Percentiles rank a stretch among this genome's conserved stretches.
These are phyloP conservation scores for Alternaria brassicicola DNA, from an alignment of 2,329 filamentous ascomycete genomes.

Conservation along the genomic window DNA sequence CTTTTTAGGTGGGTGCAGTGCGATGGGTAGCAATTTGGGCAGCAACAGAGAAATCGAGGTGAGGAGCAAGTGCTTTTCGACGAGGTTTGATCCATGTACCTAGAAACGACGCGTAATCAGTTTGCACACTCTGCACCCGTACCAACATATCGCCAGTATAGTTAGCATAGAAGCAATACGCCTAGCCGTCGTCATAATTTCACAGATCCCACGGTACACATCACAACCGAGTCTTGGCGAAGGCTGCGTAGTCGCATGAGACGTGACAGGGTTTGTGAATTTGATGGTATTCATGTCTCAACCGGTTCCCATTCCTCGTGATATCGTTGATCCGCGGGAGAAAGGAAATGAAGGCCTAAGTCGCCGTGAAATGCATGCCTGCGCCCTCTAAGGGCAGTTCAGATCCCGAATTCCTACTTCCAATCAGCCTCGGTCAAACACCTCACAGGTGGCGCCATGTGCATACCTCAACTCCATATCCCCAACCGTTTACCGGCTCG, in stretches of 20 bases:
- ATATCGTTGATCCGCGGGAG: slow-evolving; percentile 38
- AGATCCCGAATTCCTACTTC: slow-evolving; percentile 38
- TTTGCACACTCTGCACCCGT: background rate
- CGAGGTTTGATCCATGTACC: background rate
- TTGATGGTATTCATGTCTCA: slow-evolving; percentile 40
- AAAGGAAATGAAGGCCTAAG: slow-evolving; percentile 35
- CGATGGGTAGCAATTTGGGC: background rate
- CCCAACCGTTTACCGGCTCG: slow-evolving; percentile 58
- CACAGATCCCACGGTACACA: background rate
- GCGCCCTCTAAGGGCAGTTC: slow-evolving; percentile 31
- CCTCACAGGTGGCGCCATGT: background rate
- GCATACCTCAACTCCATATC: slow-evolving; percentile 43
- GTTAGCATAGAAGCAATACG: background rate
- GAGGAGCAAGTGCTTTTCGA: background rate
- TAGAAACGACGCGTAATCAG: background rate
- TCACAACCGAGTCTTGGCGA: slow-evolving; percentile 1
- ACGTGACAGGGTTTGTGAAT: slow-evolving; percentile 30
- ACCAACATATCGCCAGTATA: background rate
- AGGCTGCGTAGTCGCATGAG: slow-evolving; percentile 4
- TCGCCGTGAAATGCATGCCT: slow-evolving; percentile 41
- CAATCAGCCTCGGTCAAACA: slow-evolving; percentile 20
- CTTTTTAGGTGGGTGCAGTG: background rate
- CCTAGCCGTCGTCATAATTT: background rate
- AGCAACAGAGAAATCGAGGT: background rate
- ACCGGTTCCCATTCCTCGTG: slow-evolving; percentile 42